A percentile compares a stretch with the other conserved stretches of the same genome.
These are phyloP conservation scores for Penicillium paradoxum DNA, from an alignment of 495 filamentous ascomycete genomes.

Conservation along the genomic window DNA sequence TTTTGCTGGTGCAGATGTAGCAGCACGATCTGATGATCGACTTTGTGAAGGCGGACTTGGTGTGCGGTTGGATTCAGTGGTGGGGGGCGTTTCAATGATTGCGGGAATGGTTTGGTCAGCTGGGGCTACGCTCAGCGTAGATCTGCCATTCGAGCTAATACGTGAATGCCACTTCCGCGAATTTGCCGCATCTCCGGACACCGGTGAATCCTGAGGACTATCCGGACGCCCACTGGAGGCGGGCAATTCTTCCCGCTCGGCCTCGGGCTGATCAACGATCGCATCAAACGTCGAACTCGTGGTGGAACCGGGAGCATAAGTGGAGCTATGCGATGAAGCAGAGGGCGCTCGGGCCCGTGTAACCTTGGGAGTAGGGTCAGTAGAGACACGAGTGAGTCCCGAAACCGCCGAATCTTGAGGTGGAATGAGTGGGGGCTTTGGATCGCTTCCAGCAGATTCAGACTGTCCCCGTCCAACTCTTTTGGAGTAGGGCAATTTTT, in stretches of 20 bases:
- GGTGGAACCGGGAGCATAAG: slow-evolving; percentile 16
- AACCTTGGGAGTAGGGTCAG: slow-evolving; percentile 60
- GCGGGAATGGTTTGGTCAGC: slow-evolving; percentile 51
- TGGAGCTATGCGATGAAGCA: slow-evolving; percentile 19
- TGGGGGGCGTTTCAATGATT: slow-evolving; percentile 64
- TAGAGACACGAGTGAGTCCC: slow-evolving; percentile 63
- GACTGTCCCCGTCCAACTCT: slow-evolving; percentile 54
- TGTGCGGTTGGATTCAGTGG: slow-evolving; percentile 25
- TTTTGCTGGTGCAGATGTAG: slow-evolving; percentile 27
- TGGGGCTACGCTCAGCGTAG: slow-evolving; percentile 34
- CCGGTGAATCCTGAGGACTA: slow-evolving; percentile 3
- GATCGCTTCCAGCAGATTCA: slow-evolving; percentile 51
- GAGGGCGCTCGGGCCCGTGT: slow-evolving; percentile 28
- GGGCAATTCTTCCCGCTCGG: slow-evolving; percentile 16
- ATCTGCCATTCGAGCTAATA: slow-evolving; percentile 44
- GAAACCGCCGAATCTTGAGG: slow-evolving; percentile 47
- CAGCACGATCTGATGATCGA: slow-evolving; percentile 50
- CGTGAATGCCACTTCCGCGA: slow-evolving; percentile 40
- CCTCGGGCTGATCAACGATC: slow-evolving; percentile 24
- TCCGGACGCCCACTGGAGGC: slow-evolving; percentile 6
- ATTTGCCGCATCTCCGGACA: neutral
- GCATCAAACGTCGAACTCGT: slow-evolving; percentile 28
- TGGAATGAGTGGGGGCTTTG: slow-evolving; percentile 36
- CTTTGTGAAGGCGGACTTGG: slow-evolving; percentile 31
- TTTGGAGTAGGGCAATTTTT: slow-evolving; percentile 71